These are phyloP conservation scores for Chlorella vulgaris DNA, from an alignment of 139 green algal genomes.

Conservation along the genomic window DNA sequence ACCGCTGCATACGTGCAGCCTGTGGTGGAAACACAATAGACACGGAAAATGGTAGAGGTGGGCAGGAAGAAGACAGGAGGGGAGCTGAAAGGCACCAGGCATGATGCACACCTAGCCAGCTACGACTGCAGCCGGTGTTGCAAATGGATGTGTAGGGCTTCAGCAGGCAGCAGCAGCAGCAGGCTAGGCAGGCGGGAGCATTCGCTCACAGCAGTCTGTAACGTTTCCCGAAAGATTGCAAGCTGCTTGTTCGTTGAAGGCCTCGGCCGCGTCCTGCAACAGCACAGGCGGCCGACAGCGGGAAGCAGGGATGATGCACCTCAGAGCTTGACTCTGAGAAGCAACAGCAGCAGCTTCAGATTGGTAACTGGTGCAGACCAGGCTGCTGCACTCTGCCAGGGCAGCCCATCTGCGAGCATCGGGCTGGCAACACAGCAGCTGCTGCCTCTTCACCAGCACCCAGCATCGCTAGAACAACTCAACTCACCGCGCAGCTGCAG, in stretches of 20 bases:
- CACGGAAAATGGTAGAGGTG: neutral
- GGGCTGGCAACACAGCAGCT: neutral
- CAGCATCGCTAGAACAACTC: neutral
- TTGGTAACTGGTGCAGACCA: too few species aligned
- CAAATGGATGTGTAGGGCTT: too few species aligned
- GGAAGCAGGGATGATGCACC: neutral
- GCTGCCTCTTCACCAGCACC: neutral
- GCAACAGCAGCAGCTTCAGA: neutral
- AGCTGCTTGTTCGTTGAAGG: slow-evolving; percentile 5
- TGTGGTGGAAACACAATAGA: slow-evolving; percentile 32
- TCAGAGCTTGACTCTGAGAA: neutral
- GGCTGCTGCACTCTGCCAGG: too few species aligned
- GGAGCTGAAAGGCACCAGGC: neutral
- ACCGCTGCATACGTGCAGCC: slow-evolving; percentile 83
- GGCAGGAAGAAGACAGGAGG: neutral
- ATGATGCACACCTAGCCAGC: neutral
- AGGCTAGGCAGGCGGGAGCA: neutral
- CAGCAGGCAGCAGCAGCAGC: neutral
- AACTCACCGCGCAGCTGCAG: slow-evolving; percentile 32
- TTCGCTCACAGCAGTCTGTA: slow-evolving; percentile 38
- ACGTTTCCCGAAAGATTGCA: slow-evolving; percentile 32
- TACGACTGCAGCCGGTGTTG: too few species aligned
- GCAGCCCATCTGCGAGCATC: neutral
- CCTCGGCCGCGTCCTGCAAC: neutral
- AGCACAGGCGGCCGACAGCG: neutral